These are phyloP conservation scores for Pseudogymnoascus destructans DNA, from an alignment of 2,329 filamentous ascomycete genomes.

Conservation along the genomic window DNA sequence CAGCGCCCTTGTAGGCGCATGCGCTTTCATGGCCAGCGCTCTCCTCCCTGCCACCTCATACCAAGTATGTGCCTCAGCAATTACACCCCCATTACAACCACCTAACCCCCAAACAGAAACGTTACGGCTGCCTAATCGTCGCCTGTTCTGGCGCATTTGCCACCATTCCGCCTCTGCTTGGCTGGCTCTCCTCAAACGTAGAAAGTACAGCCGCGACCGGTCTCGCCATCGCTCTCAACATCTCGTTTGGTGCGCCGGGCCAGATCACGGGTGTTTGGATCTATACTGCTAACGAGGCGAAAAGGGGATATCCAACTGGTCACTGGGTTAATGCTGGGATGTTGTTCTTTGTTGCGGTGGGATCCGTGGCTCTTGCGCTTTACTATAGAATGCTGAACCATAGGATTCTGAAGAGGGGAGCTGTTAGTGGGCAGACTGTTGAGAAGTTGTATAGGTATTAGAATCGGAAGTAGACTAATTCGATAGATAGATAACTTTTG, in stretches of 20 bases:
- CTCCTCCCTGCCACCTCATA: background rate
- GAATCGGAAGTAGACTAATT: background rate
- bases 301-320: background rate
- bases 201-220: background rate
- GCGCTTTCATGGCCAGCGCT: constrained; percentile 38
- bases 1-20: constrained; percentile 37
- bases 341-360: background rate
- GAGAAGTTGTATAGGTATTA: background rate
- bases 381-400: background rate
- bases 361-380: background rate
- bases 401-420: background rate
- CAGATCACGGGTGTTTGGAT: background rate
- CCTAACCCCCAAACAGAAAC: background rate
- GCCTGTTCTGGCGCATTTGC: background rate
- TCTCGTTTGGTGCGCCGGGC: background rate
- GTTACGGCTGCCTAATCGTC: background rate
- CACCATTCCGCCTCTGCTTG: background rate
- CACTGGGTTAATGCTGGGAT: constrained; percentile 4
- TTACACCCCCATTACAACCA: background rate
- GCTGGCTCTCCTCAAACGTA: background rate
- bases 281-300: background rate
- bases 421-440: background rate
- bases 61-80: background rate
- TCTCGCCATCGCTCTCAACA: background rate
- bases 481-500: background rate